Base-by-base conservation (phyloP, 1,284 basidiomycete genomes). In the Rhodotorula sp. region DNA sequence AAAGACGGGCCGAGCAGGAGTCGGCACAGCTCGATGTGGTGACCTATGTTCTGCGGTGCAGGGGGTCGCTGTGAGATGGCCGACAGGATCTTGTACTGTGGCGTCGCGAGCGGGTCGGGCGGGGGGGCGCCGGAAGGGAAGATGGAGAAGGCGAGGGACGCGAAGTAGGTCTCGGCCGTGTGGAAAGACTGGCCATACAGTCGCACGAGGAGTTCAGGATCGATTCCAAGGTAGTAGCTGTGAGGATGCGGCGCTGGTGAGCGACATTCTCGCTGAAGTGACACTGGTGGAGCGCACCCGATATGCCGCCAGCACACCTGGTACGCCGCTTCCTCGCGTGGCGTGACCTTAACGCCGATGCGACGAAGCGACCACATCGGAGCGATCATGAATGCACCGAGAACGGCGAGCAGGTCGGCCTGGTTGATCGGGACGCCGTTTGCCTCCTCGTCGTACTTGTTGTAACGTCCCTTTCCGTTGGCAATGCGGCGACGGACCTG, bases 221-320 rank as follows among this genome's bases (percentile, higher is more conserved):
- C 52, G 71, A 79, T 74, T 23, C 78, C 78, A 58, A 79, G 74
- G 62, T 77, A 78, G 70, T 71, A 79, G 7, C 71, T 69, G 60
- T 4, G 13, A 2, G n/a, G n/a, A n/a, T n/a, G n/a, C n/a, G n/a
- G n/a, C n/a, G n/a, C n/a, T n/a, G n/a, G n/a, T n/a, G n/a, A n/a
- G n/a, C n/a, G n/a, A n/a, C n/a, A n/a, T n/a, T n/a, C n/a, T n/a
- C n/a, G n/a, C n/a, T n/a, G n/a, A n/a, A n/a, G n/a, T n/a, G n/a
- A n/a, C n/a, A n/a, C n/a, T n/a, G n/a, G n/a, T n/a, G n/a, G n/a
- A n/a, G n/a, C 64, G 34, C 41, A 66, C 53, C 78, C 78, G n/a
- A 79, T 64, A 58, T 79, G 77, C 14, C 71, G 61, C 78, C 78
- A 79, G 7, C 68, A 61, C 5, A 59, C 55, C 21, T 75, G 68